phyloP scores from a whole-genome alignment of 116 monocot species.

The Phalaenopsis hybrid region DNA sequence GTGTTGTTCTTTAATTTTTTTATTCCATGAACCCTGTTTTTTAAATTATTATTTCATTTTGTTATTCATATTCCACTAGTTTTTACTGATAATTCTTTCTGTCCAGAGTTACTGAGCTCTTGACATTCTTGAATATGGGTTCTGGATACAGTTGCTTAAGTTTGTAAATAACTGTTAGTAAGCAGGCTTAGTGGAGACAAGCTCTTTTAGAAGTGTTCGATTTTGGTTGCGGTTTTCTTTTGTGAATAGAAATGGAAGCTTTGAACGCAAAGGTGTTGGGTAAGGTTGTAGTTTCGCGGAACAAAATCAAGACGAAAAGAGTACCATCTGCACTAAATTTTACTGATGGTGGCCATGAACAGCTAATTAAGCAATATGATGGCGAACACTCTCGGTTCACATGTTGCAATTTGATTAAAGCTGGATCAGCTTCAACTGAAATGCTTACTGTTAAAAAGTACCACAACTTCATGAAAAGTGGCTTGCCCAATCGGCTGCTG shows the following conservation, averaged over 20 bases:
- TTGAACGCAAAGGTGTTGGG: conserved; percentile 65
- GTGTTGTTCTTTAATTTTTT: not conserved
- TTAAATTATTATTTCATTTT: not conserved
- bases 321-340: conserved; percentile 4
- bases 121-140: conserved; percentile 12
- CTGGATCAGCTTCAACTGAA: conserved; percentile 8
- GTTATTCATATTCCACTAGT: not conserved
- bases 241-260: conserved; percentile 41
- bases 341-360: not conserved
- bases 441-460: conserved; percentile 41
- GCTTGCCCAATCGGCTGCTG: conserved; percentile 51
- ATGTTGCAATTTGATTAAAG: not conserved
- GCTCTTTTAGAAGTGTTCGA: conserved; percentile 26
- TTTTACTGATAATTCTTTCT: conserved; percentile 4
- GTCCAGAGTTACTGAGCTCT: conserved; percentile 8
- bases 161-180: conserved; percentile 18
- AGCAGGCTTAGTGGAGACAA: conserved; percentile 31
- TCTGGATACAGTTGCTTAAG: not conserved
- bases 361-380: not conserved
- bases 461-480: conserved; percentile 59
- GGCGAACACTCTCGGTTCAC: conserved; percentile 2
- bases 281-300: conserved; percentile 18
- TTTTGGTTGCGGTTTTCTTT: conserved; percentile 22
- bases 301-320: conserved; percentile 37
- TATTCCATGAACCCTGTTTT: not conserved